Conservation (phyloP, 2,329 filamentous ascomycete species). For the Penicillium sp. region DNA sequence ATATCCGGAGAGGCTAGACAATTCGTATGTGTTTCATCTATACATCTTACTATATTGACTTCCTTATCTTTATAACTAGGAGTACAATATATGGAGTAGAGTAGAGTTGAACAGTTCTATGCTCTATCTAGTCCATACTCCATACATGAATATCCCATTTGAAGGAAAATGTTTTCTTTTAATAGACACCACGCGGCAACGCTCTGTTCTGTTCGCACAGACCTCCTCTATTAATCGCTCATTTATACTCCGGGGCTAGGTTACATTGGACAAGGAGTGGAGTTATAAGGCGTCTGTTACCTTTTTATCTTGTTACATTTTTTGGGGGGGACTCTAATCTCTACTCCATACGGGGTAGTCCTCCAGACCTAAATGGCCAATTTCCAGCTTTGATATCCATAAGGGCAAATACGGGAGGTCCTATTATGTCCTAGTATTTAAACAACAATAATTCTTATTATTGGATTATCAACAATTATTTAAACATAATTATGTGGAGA, state of each 20-base stretch:
- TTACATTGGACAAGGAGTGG: background rate
- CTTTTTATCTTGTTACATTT: background rate
- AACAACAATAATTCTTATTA: no score
- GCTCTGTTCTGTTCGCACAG: background rate
- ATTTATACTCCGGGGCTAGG: background rate
- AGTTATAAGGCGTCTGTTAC: background rate
- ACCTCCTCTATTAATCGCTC: background rate
- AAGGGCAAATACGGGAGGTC: no score
- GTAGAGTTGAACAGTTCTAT: background rate
- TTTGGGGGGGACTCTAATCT: background rate
- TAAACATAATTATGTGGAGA: no score
- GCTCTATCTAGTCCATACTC: background rate
- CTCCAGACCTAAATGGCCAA: background rate
- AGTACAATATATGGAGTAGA: no score
- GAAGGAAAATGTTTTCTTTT: background rate
- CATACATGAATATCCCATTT: background rate
- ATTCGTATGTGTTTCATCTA: constrained; percentile 3
- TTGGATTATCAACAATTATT: no score
- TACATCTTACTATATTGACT: background rate
- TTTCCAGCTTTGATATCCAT: background rate
- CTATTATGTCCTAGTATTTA: no score
- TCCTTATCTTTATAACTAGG: no score
- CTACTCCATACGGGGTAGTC: background rate
- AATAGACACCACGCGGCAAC: background rate
- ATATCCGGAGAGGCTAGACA: constrained; percentile 1